phyloP scores from a whole-genome alignment of 495 filamentous ascomycete genomes.

The Aspergillus conjunctus region DNA sequence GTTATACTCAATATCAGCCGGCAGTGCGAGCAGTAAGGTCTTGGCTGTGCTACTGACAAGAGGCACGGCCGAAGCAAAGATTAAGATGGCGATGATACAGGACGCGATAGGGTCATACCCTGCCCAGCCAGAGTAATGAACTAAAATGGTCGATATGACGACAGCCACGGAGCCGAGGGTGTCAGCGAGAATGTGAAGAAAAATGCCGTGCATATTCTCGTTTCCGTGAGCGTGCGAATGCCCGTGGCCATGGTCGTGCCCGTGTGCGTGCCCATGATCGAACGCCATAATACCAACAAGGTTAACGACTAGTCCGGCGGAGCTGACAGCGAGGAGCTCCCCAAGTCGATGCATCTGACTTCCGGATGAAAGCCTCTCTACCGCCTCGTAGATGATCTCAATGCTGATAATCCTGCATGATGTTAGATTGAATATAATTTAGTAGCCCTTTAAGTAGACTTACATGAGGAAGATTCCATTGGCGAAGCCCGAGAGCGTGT shows the following conservation, averaged over 20 bases:
- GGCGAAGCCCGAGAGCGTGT: constrained; percentile 92
- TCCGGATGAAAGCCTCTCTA: constrained; percentile 80
- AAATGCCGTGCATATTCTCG: constrained; percentile 99
- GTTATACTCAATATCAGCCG: constrained; percentile 83
- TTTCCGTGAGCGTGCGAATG: constrained; percentile 77
- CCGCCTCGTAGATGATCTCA: constrained; percentile 94
- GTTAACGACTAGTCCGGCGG: constrained; percentile 84
- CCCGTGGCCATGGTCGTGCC: constrained; percentile 67
- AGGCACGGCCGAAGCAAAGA: constrained; percentile 84
- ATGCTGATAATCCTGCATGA: constrained; percentile 78
- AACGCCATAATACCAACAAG: constrained; percentile 90
- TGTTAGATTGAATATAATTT: constrained; percentile 29
- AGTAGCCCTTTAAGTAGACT: constrained; percentile 24
- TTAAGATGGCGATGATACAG: constrained; percentile 88
- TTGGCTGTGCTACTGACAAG: constrained; percentile 83
- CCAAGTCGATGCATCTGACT: constrained; percentile 78
- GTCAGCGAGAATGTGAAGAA: constrained; percentile 92
- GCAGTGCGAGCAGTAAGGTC: constrained; percentile 79
- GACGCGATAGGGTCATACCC: constrained; percentile 97
- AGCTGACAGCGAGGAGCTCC: constrained; percentile 86
- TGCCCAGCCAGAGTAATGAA: constrained; percentile 82
- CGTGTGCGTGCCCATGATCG: constrained; percentile 64
- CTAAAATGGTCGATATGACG: constrained; percentile 86
- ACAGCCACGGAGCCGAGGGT: constrained; percentile 93
- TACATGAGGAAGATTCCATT: constrained; percentile 97